These are phyloP conservation scores for Polyrhizophydium stewartii DNA, from an alignment of 371 early-diverging fungal species.

Conservation along the genomic window DNA sequence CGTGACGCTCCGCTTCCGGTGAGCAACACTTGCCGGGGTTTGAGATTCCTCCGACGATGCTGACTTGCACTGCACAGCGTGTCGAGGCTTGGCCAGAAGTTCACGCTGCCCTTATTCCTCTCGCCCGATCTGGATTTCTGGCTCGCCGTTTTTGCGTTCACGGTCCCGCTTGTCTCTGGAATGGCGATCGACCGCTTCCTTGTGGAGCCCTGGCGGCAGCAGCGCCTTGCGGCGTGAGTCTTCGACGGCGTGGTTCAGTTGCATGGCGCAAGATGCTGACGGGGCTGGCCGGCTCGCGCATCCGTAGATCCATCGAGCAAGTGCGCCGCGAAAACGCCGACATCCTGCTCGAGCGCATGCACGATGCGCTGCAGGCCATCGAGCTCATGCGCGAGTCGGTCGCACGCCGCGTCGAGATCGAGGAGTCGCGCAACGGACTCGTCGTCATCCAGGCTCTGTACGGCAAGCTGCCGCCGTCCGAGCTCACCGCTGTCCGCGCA, in stretches of 20 bases:
- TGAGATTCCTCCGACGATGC: background rate
- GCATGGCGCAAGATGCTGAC: too few species aligned
- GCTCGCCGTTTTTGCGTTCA: slow-evolving; percentile 61
- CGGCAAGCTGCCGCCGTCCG: slow-evolving; percentile 59
- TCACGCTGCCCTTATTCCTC: slow-evolving; percentile 76
- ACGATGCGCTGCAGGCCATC: slow-evolving; percentile 76
- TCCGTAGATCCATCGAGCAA: slow-evolving; percentile 58
- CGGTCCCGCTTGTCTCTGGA: slow-evolving; percentile 61
- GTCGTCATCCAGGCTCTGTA: slow-evolving; percentile 84
- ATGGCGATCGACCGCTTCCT: slow-evolving; percentile 64
- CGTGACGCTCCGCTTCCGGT: slow-evolving; percentile 67
- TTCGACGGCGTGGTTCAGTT: too few species aligned
- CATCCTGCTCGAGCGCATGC: slow-evolving; percentile 62
- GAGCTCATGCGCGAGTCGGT: slow-evolving; percentile 66
- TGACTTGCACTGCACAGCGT: slow-evolving; percentile 41
- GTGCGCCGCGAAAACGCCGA: slow-evolving; percentile 74
- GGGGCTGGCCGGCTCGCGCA: background rate
- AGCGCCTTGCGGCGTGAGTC: slow-evolving; percentile 54
- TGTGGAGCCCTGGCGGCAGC: slow-evolving; percentile 64
- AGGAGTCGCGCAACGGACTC: slow-evolving; percentile 64
- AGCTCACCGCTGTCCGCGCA: slow-evolving; percentile 2
- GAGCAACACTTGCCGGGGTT: slow-evolving; percentile 12
- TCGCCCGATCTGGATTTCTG: slow-evolving; percentile 65
- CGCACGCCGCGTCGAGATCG: slow-evolving; percentile 60
- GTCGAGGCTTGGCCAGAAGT: slow-evolving; percentile 76